Percentiles rank a stretch among this genome's conserved stretches.
Conservation (phyloP, 2,329 filamentous ascomycete species). For the Botrytis hyacinthi region DNA sequence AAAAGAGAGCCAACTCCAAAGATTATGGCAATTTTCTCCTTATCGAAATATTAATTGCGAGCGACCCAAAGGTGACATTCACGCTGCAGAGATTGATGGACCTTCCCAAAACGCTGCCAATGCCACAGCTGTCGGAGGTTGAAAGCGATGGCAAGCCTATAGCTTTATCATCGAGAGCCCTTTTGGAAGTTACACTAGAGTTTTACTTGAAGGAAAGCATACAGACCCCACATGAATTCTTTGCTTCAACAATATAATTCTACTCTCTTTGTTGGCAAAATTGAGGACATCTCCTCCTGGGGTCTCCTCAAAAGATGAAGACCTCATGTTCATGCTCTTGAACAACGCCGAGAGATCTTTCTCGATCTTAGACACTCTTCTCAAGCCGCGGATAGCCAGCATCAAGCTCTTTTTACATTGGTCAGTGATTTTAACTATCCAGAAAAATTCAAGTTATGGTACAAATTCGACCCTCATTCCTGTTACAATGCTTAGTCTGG, state of each 20-base stretch:
- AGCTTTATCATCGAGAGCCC: neutral
- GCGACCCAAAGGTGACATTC: neutral
- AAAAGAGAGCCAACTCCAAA: neutral
- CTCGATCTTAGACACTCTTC: neutral
- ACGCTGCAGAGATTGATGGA: neutral
- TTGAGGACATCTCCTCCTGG: neutral
- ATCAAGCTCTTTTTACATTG: constrained; percentile 1
- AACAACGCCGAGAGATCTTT: neutral
- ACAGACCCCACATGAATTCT: neutral
- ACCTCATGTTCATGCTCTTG: neutral
- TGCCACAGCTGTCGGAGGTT: neutral
- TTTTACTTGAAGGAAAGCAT: neutral
- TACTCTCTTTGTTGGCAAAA: neutral
- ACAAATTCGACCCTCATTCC: neutral
- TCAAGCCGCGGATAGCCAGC: neutral
- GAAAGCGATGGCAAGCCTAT: neutral
- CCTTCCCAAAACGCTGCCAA: neutral
- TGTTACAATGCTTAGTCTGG: neutral
- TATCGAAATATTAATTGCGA: neutral
- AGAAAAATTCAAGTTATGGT: neutral
- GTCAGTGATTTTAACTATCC: neutral
- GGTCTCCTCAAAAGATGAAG: neutral
- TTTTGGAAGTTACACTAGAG: neutral
- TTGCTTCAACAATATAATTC: neutral
- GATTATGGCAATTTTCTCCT: neutral